phyloP scores from a whole-genome alignment of 2,329 filamentous ascomycete species.

The Ophiostoma angusticollis region DNA sequence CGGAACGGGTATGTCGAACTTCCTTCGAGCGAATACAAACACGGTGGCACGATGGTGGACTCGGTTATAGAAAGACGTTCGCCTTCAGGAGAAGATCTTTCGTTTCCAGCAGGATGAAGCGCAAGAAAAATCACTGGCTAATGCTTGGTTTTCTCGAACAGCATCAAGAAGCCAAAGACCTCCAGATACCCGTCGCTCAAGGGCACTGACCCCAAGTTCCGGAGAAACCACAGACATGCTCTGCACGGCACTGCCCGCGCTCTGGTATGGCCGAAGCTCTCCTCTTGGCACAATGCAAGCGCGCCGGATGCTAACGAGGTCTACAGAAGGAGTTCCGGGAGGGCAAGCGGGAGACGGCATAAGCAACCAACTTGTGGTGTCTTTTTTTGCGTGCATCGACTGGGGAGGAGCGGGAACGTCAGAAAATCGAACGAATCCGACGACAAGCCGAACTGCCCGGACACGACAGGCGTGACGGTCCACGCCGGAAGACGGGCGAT shows the following conservation, averaged over 20 bases:
- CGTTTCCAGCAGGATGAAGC: neutral
- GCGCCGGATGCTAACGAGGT: slow-evolving; percentile 19
- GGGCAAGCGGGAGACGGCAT: slow-evolving; percentile 37
- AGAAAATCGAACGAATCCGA: no score
- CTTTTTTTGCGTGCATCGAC: no score
- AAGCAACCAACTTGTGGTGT: slow-evolving; percentile 12
- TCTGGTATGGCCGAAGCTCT: slow-evolving; percentile 50
- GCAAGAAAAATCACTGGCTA: neutral
- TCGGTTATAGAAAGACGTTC: neutral
- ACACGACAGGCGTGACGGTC: no score
- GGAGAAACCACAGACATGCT: slow-evolving; percentile 99
- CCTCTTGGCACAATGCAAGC: neutral
- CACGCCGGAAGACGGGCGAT: no score
- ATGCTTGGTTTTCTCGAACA: slow-evolving; percentile 26
- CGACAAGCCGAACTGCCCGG: no score
- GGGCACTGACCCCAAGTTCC: slow-evolving; percentile 98
- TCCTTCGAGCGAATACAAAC: neutral
- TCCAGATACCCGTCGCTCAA: slow-evolving; percentile 97
- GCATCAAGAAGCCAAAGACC: slow-evolving; percentile 99
- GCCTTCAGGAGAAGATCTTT: neutral
- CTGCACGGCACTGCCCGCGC: slow-evolving; percentile 98
- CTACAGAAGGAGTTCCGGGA: slow-evolving; percentile 91
- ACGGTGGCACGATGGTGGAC: no score
- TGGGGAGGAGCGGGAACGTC: no score
- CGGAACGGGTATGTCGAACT: slow-evolving; percentile 73